Evolutionary conservation across 2,329 filamentous ascomycete species (phyloP), one percentile per base, ranked within the genome.

Genomic region (Pseudogymnoascus destructans): DNA sequence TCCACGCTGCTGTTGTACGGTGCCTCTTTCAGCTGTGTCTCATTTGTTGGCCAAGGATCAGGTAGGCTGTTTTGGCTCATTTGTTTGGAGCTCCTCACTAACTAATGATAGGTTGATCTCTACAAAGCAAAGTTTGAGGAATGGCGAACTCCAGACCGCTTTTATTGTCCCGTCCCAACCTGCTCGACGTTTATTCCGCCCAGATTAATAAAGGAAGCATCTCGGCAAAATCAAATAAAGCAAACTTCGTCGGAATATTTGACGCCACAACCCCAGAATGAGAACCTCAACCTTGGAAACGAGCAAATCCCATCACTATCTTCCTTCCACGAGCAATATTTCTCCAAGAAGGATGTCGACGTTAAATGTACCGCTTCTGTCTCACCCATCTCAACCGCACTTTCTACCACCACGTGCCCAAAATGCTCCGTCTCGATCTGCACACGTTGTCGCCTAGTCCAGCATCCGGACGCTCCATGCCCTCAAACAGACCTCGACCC

Each of bases 181-280:
- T 79, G 77, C 63, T 78, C 76, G 0, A 65, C 70, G 1, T 79
- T 79, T 63, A 74, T 79, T 23, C 65, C 72, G 21, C 64, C 67
- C 30, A 68, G 70, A 27, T 60, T 69, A 1, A 52, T 52, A 30
- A 52, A 19, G 46, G 46, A 32, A 52, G 46, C 9, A 13, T 11
- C 25, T 52, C 46, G 25, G 8, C 46, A 32, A 32, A 52, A 6
- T 30, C 9, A 52, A 30, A 11, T 7, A 30, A 17, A 52, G n/a
- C 46, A 30, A 52, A 19, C 25, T 11, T 10, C 42, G 17, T 8
- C n/a, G 5, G 25, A 11, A 52, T 30, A 52, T 52, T 15, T 19
- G 25, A n/a, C 25, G 2, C 46, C 10, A 49, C 23, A 27, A 7
- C 3, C 25, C n/a, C n/a, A 52, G n/a, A 30, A 52, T 13, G 46